phyloP scores from a whole-genome alignment of 768 basidiomycete species.

The Lactarius quietus region DNA sequence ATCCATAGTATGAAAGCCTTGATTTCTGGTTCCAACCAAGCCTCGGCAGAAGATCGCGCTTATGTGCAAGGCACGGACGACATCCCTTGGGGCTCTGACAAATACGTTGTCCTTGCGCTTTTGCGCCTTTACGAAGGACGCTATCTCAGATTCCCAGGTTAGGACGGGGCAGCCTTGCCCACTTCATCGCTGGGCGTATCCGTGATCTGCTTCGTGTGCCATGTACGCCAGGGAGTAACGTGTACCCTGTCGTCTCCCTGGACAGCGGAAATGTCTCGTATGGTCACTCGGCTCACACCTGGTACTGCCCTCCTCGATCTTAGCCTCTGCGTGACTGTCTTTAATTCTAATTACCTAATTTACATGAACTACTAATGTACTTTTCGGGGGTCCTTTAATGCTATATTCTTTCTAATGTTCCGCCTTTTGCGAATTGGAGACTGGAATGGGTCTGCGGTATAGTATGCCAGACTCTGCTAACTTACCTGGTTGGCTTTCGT shows the following conservation, averaged over 20 bases:
- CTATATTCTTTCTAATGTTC: not conserved
- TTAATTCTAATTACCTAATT: not conserved
- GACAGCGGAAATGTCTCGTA: not conserved
- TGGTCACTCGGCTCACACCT: not conserved
- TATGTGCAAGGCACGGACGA: not conserved
- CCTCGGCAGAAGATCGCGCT: slow-evolving; percentile 1
- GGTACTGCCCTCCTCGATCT: too few species aligned
- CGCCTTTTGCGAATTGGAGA: not conserved
- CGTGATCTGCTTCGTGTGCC: not conserved
- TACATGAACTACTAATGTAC: not conserved
- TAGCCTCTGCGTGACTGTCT: not conserved
- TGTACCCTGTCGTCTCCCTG: slow-evolving; percentile 3
- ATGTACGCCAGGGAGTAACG: not conserved
- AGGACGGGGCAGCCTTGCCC: not conserved
- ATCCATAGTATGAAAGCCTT: not conserved
- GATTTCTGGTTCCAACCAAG: slow-evolving; percentile 1
- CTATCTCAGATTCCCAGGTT: not conserved
- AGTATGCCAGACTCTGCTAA: not conserved
- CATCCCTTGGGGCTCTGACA: not conserved
- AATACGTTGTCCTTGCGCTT: slow-evolving; percentile 5
- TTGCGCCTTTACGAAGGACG: slow-evolving; percentile 1
- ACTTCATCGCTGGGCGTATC: not conserved
- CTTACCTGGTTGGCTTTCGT: not conserved
- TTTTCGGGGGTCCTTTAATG: not conserved
- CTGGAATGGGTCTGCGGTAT: not conserved